phyloP scores from a whole-genome alignment of 2,329 filamentous ascomycete species.

The Colletotrichum caudatum region DNA sequence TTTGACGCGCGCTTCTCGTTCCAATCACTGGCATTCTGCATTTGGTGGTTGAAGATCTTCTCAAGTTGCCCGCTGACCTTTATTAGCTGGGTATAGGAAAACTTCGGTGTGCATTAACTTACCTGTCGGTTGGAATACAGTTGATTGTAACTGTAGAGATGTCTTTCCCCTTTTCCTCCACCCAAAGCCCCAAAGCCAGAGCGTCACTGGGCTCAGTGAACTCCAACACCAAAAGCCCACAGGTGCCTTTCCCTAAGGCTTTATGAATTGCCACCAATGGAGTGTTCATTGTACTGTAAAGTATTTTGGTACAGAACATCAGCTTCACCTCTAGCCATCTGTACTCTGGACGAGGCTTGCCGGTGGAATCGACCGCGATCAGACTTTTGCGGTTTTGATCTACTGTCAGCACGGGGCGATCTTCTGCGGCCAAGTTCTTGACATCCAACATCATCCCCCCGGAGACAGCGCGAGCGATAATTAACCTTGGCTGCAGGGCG shows the following conservation, averaged over 20 bases:
- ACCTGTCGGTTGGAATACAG: neutral
- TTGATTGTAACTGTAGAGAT: neutral
- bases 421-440: neutral
- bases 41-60: constrained; percentile 10
- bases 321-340: constrained; percentile 32
- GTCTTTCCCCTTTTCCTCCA: neutral
- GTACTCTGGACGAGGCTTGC: neutral
- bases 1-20: neutral
- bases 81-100: neutral
- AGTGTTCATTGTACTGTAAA: neutral
- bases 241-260: neutral
- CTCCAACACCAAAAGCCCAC: constrained; percentile 3
- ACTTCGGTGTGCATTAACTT: neutral
- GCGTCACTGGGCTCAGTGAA: constrained; percentile 11
- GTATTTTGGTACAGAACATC: constrained; percentile 5
- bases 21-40: neutral
- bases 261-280: neutral
- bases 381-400: neutral
- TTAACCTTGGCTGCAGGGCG: neutral
- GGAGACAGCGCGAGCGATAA: constrained; percentile 5
- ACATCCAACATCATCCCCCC: neutral
- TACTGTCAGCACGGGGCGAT: constrained; percentile 2
- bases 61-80: constrained; percentile 2
- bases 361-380: neutral
- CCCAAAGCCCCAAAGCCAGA: constrained; percentile 10